Conservation (phyloP, 2,329 filamentous ascomycete species). For the Metarhizium anisopliae region DNA sequence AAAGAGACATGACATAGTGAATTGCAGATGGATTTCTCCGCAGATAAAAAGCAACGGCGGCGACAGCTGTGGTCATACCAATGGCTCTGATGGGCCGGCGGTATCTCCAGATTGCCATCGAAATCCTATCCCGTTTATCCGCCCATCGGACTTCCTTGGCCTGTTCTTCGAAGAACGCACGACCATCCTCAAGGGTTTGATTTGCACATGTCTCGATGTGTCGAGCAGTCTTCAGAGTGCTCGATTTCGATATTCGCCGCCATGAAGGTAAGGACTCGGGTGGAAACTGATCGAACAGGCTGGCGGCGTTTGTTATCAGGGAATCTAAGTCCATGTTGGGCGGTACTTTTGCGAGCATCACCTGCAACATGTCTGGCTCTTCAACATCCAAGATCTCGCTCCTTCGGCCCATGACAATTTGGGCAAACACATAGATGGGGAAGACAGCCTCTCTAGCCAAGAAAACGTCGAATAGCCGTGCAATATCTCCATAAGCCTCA, state of each 20-base stretch:
- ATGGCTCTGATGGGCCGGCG: constrained; percentile 53
- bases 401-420: constrained; percentile 72
- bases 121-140: constrained; percentile 34
- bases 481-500: constrained; percentile 78
- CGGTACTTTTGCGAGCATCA: constrained; percentile 78
- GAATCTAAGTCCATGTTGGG: constrained; percentile 70
- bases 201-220: constrained; percentile 36
- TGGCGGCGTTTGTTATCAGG: constrained; percentile 58
- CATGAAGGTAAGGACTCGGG: constrained; percentile 66
- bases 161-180: constrained; percentile 61
- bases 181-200: constrained; percentile 58
- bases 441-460: constrained; percentile 82
- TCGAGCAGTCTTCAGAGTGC: constrained; percentile 77
- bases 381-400: constrained; percentile 84
- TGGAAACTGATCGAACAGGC: constrained; percentile 57
- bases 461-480: constrained; percentile 85
- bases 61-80: constrained; percentile 58
- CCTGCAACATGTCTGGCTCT: constrained; percentile 88
- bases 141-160: constrained; percentile 59
- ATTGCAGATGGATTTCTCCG: constrained; percentile 35
- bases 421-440: constrained; percentile 83
- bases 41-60: constrained; percentile 59
- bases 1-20: constrained; percentile 17
- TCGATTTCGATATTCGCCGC: constrained; percentile 62
- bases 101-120: constrained; percentile 48